Evolutionary conservation across 75 land plant species (phyloP).

Genomic region (Selaginella tamariscina): DNA sequence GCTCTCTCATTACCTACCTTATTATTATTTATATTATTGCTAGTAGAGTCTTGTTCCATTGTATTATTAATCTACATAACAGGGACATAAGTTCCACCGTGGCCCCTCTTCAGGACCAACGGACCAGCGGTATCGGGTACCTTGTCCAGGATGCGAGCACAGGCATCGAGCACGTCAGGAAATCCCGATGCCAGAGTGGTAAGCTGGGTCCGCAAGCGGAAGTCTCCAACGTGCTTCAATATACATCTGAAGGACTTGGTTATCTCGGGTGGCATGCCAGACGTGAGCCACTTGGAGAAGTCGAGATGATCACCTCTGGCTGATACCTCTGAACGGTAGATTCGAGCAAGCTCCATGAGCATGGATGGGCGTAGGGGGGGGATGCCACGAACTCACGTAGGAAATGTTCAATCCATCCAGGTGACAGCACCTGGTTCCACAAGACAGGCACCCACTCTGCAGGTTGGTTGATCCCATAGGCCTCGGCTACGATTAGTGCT

Average conservation of each 20-base stretch:
- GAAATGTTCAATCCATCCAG: slow-evolving; percentile 70
- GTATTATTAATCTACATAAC: slow-evolving; percentile 43
- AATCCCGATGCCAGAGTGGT: slow-evolving; percentile 77
- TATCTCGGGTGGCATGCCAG: slow-evolving; percentile 70
- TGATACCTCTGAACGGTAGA: slow-evolving; percentile 66
- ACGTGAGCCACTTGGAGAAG: slow-evolving; percentile 70
- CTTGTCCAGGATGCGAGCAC: slow-evolving; percentile 55
- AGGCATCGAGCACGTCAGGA: slow-evolving; percentile 54
- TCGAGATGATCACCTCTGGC: slow-evolving; percentile 73
- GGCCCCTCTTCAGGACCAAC: slow-evolving; percentile 69
- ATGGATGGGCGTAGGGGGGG: slow-evolving; percentile 60
- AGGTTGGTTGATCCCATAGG: slow-evolving; percentile 72
- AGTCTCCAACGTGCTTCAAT: slow-evolving; percentile 60
- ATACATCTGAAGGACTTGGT: slow-evolving; percentile 74
- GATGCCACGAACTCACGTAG: slow-evolving; percentile 78
- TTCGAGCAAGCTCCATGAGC: slow-evolving; percentile 70
- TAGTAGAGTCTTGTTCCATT: neutral
- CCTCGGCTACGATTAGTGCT: slow-evolving; percentile 92
- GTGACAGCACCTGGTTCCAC: slow-evolving; percentile 84
- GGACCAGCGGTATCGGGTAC: slow-evolving; percentile 92
- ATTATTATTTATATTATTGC: too few species aligned
- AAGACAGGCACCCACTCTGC: slow-evolving; percentile 83
- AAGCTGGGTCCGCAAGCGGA: slow-evolving; percentile 57
- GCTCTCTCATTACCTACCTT: too few species aligned
- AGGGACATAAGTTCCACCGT: slow-evolving; percentile 91